Percentiles rank a stretch among this genome's conserved stretches.
Evolutionary conservation across 2,329 filamentous ascomycete species (phyloP).

Genomic region (Ophiostoma australiae): DNA sequence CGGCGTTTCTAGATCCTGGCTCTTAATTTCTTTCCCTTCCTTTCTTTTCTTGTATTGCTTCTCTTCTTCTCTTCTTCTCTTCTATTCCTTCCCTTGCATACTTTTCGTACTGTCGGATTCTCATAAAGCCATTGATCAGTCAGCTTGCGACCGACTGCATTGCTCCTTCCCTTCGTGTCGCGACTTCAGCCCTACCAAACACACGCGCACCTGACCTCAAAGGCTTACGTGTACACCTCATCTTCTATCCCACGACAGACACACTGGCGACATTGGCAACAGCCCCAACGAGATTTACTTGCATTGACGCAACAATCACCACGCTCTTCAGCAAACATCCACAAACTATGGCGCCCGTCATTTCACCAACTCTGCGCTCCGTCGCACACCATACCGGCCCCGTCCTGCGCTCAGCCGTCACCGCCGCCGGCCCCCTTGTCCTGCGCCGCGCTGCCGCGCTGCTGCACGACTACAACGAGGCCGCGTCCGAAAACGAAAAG

Average conservation of each 20-base stretch:
- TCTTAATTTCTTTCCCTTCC: background rate
- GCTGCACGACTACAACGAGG: background rate
- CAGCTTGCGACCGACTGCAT: background rate
- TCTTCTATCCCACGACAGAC: background rate
- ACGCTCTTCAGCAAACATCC: background rate
- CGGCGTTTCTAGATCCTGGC: background rate
- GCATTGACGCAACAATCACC: background rate
- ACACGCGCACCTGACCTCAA: background rate
- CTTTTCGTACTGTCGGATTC: background rate
- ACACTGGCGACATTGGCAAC: background rate
- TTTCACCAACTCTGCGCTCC: slow-evolving; percentile 23
- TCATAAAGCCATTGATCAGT: background rate
- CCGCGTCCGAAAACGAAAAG: background rate
- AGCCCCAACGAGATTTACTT: background rate
- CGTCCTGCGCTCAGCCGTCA: slow-evolving; percentile 21
- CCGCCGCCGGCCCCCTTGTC: slow-evolving; percentile 24
- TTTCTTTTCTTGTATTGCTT: background rate
- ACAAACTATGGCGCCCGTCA: slow-evolving; percentile 24
- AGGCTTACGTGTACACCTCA: slow-evolving; percentile 4
- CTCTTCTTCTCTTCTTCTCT: background rate
- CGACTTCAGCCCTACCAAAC: background rate
- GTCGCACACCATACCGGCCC: slow-evolving; percentile 21
- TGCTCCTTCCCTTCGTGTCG: background rate
- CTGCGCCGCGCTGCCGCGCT: background rate
- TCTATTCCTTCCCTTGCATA: background rate